Percentiles rank a stretch among this genome's conserved stretches.
phyloP scores from a whole-genome alignment of 2,329 filamentous ascomycete genomes.

The Aspergillus fumigatus region DNA sequence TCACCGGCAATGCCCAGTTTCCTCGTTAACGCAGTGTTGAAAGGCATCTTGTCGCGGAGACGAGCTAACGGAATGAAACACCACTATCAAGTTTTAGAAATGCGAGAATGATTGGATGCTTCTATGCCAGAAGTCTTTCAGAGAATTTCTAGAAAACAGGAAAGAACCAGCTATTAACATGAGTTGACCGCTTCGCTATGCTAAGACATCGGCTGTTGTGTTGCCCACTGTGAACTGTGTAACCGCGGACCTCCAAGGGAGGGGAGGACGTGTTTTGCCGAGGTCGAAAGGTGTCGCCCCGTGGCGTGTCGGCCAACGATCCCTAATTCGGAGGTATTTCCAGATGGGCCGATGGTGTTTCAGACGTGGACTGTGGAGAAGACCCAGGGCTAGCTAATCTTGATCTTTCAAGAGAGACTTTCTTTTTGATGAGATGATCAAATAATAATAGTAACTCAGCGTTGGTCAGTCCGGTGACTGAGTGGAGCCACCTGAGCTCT shows the following conservation, averaged over 20 bases:
- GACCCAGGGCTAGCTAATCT: background rate
- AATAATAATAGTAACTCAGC: background rate
- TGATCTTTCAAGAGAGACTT: background rate
- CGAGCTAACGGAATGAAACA: background rate
- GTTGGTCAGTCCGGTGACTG: background rate
- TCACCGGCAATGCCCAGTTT: constrained; percentile 51
- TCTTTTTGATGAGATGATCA: background rate
- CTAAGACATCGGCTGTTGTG: constrained; percentile 1
- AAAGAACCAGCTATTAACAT: constrained; percentile 2
- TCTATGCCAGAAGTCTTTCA: constrained; percentile 5
- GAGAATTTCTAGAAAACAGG: constrained; percentile 1
- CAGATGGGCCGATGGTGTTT: background rate
- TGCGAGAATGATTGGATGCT: background rate
- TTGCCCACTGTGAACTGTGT: constrained; percentile 9
- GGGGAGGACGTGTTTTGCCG: constrained; percentile 28
- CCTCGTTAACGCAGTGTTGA: constrained; percentile 60
- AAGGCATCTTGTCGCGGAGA: constrained; percentile 49
- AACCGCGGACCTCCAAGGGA: constrained; percentile 24
- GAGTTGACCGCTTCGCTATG: background rate
- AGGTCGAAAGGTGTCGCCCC: constrained; percentile 17
- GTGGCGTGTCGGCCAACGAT: background rate
- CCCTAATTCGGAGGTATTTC: background rate
- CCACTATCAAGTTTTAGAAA: constrained; percentile 2
- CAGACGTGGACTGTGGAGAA: background rate
- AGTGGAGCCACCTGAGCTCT: background rate